These are phyloP conservation scores for Nissolia schottii DNA, from an alignment of 306 rosid species.

Conservation along the genomic window DNA sequence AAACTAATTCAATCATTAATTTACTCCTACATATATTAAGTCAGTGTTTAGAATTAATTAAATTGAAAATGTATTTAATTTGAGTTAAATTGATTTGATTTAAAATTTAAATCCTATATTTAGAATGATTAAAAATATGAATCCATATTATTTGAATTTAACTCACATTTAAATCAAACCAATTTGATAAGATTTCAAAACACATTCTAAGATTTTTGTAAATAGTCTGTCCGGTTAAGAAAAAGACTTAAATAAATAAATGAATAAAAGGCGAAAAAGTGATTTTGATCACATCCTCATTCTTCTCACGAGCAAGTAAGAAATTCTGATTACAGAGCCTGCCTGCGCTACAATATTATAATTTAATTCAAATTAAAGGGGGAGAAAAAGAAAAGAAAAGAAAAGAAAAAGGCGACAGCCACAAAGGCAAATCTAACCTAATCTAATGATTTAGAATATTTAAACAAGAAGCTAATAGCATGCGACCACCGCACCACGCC, in stretches of 20 bases:
- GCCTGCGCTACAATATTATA: slow-evolving; percentile 28
- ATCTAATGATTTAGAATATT: slow-evolving; percentile 4
- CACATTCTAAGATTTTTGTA: too few relatives aligned
- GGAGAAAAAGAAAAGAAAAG: too few relatives aligned
- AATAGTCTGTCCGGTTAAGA: too few relatives aligned
- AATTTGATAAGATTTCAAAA: too few relatives aligned
- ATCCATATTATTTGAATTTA: too few relatives aligned
- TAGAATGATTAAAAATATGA: too few relatives aligned
- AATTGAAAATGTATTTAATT: too few relatives aligned
- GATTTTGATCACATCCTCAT: slow-evolving; percentile 19
- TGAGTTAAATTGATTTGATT: too few relatives aligned
- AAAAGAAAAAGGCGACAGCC: background rate
- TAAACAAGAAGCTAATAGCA: slow-evolving; percentile 18
- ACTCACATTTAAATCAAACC: too few relatives aligned
- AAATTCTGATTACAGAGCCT: slow-evolving; percentile 34
- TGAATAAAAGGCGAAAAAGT: background rate
- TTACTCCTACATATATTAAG: too few relatives aligned
- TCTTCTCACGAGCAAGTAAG: slow-evolving; percentile 27
- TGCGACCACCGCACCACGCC: background rate
- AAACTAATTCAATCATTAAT: slow-evolving; percentile 22
- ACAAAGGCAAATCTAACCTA: slow-evolving; percentile 21
- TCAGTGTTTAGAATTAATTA: too few relatives aligned
- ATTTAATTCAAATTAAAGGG: slow-evolving; percentile 44
- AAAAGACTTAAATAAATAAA: background rate
- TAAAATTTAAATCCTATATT: too few relatives aligned